These are phyloP conservation scores for Paramecium primaurelia DNA, from an alignment of 73 alveolate genomes.

Conservation along the genomic window DNA sequence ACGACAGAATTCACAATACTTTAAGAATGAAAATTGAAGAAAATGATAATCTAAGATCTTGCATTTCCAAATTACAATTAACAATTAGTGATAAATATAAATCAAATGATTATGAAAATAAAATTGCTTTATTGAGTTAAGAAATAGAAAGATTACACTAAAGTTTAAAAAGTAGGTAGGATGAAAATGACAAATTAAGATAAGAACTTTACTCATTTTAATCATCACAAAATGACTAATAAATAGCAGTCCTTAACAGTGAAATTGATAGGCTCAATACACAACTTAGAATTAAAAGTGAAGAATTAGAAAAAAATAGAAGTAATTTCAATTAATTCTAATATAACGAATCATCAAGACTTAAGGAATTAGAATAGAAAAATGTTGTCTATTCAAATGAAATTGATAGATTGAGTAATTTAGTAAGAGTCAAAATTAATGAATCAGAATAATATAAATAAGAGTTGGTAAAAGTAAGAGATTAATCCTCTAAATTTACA, in stretches of 20 bases:
- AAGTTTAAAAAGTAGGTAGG: not conserved
- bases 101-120: constrained; percentile 32
- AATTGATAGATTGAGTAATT: constrained; percentile 37
- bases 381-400: constrained; percentile 34
- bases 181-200: constrained; percentile 20
- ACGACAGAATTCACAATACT: constrained; percentile 21
- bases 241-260: not conserved
- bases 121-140: constrained; percentile 25
- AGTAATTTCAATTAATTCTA: not conserved
- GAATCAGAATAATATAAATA: not conserved
- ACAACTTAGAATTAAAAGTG: not conserved
- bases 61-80: not conserved
- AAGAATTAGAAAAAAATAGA: constrained; percentile 13
- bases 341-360: not conserved
- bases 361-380: constrained; percentile 13
- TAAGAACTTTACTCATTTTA: not conserved
- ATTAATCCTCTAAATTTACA: not conserved
- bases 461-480: not conserved
- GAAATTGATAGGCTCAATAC: constrained; percentile 3
- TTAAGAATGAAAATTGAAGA: constrained; percentile 22
- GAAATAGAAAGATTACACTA: constrained; percentile 44
- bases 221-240: not conserved
- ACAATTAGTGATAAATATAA: not conserved
- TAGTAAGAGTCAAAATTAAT: constrained; percentile 9
- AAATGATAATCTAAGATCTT: constrained; percentile 37